These are phyloP conservation scores for Fusarium phyllophilum DNA, from an alignment of 2,329 filamentous ascomycete genomes.

Conservation along the genomic window DNA sequence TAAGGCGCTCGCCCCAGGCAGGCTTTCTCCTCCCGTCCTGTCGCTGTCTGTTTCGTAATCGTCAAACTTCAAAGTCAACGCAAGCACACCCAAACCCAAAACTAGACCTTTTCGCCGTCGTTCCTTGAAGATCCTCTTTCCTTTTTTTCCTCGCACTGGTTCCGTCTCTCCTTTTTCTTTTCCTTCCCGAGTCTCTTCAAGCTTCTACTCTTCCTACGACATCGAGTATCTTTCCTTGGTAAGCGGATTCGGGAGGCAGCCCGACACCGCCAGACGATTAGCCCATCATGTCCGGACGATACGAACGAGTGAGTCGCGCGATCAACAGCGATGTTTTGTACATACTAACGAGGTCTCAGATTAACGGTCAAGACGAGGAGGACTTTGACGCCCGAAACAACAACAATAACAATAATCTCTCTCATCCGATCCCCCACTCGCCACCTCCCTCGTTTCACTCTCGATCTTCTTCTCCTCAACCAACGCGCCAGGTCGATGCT, in stretches of 20 bases:
- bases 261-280: constrained; percentile 37
- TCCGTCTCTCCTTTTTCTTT: constrained; percentile 14
- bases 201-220: not conserved
- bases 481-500: constrained; percentile 68
- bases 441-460: constrained; percentile 90
- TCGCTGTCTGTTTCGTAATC: constrained; percentile 25
- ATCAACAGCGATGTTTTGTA: too few species aligned
- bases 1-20: constrained; percentile 1
- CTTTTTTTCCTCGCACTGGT: constrained; percentile 18
- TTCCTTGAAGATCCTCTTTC: constrained; percentile 32
- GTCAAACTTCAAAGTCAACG: constrained; percentile 16
- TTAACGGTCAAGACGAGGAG: constrained; percentile 69
- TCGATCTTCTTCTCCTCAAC: constrained; percentile 70
- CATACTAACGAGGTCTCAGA: constrained; percentile 51
- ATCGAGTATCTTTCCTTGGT: constrained; percentile 15
- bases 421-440: constrained; percentile 63
- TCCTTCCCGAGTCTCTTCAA: not conserved
- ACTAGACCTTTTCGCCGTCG: constrained; percentile 22
- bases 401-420: constrained; percentile 30
- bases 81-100: constrained; percentile 12
- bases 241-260: constrained; percentile 39
- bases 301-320: constrained; percentile 63
- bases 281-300: constrained; percentile 62
- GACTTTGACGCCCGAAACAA: constrained; percentile 51
- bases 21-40: constrained; percentile 22